phyloP scores from a whole-genome alignment of 352 stramenopile genomes.

The Globisporangium ultimum region DNA sequence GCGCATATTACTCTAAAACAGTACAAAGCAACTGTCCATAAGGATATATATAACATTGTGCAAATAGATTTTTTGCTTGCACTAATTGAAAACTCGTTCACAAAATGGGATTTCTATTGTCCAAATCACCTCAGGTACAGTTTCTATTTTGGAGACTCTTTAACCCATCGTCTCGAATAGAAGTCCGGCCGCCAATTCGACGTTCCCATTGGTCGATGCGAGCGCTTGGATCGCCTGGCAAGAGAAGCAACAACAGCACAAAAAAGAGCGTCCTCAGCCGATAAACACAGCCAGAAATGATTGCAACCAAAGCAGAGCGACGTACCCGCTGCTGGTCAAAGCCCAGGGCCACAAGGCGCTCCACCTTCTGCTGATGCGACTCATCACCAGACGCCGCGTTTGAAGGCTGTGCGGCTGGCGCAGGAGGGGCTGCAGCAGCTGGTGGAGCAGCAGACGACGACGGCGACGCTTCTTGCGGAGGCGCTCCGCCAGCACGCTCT shows the following conservation, averaged over 20 bases:
- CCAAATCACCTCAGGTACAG: too few relatives aligned
- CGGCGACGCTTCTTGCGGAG: slow-evolving; percentile 19
- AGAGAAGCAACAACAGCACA: slow-evolving; percentile 15
- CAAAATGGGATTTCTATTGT: too few relatives aligned
- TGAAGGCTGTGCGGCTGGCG: slow-evolving; percentile 5
- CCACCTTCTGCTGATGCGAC: slow-evolving; percentile 48
- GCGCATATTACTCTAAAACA: too few relatives aligned
- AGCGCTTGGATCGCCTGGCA: slow-evolving; percentile 58
- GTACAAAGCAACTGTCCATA: too few relatives aligned
- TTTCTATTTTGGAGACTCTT: slow-evolving; percentile 8
- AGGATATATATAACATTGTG: too few relatives aligned
- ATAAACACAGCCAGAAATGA: neutral
- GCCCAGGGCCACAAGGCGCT: slow-evolving; percentile 58
- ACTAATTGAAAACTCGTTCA: too few relatives aligned
- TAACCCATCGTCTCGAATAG: slow-evolving; percentile 70
- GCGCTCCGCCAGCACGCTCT: slow-evolving; percentile 31
- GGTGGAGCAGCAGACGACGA: slow-evolving; percentile 12
- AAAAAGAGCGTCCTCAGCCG: slow-evolving; percentile 7
- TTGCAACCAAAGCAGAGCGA: neutral
- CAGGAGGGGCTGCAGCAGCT: slow-evolving; percentile 14
- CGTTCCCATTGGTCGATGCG: slow-evolving; percentile 69
- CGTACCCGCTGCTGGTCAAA: slow-evolving; percentile 60
- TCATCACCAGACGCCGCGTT: slow-evolving; percentile 8
- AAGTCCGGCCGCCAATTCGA: slow-evolving; percentile 77
- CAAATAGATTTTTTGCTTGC: too few relatives aligned